These are phyloP conservation scores for Populus ilicifolia DNA, from an alignment of 345 rosid species.

Conservation along the genomic window DNA sequence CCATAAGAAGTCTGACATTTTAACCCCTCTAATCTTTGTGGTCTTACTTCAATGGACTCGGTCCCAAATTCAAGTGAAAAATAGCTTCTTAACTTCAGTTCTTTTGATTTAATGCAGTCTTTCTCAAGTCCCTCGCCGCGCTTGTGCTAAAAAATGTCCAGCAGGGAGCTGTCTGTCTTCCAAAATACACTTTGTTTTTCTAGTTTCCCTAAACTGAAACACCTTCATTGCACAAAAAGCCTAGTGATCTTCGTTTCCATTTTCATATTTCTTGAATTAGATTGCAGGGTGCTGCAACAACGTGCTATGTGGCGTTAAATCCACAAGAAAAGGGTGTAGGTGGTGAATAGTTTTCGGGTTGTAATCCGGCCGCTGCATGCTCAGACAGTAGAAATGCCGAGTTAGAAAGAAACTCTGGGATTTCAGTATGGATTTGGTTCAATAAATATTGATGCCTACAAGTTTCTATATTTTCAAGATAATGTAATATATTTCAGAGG, in stretches of 20 bases:
- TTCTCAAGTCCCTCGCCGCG: slow-evolving; percentile 31
- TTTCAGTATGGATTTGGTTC: slow-evolving; percentile 44
- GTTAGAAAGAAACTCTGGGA: slow-evolving; percentile 62
- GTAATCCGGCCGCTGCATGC: slow-evolving; percentile 43
- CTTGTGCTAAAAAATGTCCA: slow-evolving; percentile 39
- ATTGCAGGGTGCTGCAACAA: slow-evolving; percentile 70
- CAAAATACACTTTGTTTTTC: not conserved
- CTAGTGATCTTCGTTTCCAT: not conserved
- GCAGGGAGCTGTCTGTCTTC: slow-evolving; percentile 33
- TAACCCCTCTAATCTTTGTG: not conserved
- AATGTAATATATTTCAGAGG: not conserved
- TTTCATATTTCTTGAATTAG: not conserved
- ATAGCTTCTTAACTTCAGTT: not conserved
- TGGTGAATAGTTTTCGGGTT: slow-evolving; percentile 54
- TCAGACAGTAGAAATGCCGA: slow-evolving; percentile 42
- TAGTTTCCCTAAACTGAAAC: not conserved
- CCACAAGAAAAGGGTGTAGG: slow-evolving; percentile 61
- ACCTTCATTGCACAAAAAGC: not conserved
- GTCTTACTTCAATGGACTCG: not conserved
- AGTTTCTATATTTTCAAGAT: not conserved
- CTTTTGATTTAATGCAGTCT: slow-evolving; percentile 32
- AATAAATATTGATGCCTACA: not conserved
- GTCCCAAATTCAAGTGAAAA: not conserved
- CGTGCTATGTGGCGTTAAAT: slow-evolving; percentile 69
- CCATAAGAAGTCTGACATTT: not conserved